phyloP scores from a whole-genome alignment of 176 grass and related monocot genomes.

The Poa annua region DNA sequence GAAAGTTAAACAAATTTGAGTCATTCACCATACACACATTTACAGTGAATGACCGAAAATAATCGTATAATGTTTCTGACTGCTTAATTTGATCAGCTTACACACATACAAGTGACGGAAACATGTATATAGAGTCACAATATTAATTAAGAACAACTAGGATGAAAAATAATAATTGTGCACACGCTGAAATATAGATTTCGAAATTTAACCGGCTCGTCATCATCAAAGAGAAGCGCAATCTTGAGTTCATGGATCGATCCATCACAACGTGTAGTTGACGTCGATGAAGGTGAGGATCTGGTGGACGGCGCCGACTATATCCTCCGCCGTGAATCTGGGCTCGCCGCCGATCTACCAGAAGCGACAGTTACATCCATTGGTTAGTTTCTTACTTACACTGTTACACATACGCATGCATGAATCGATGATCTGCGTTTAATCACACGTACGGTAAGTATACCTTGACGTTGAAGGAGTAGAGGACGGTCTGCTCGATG shows the following conservation, averaged over 20 bases:
- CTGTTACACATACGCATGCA: neutral
- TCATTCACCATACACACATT: neutral
- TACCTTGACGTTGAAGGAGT: constrained; percentile 99
- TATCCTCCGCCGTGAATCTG: constrained; percentile 86
- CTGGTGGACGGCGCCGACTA: constrained; percentile 85
- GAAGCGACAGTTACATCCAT: neutral
- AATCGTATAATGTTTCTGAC: neutral
- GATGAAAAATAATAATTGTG: neutral
- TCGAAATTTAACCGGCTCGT: neutral
- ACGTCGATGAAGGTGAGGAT: constrained; percentile 94
- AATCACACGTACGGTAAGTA: constrained; percentile 3
- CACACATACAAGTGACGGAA: constrained; percentile 26
- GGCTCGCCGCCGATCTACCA: constrained; percentile 65
- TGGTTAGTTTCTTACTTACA: neutral
- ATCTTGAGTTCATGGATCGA: neutral
- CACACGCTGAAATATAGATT: neutral
- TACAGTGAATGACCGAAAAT: too few relatives aligned
- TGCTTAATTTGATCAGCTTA: constrained; percentile 26
- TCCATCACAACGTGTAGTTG: constrained; percentile 51
- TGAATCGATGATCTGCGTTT: neutral
- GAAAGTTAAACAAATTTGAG: neutral
- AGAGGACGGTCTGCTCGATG: constrained; percentile 98
- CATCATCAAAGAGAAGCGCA: neutral
- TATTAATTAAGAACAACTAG: constrained; percentile 20
- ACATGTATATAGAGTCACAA: neutral